Conservation (phyloP, 805 yeast genomes). For the Lachancea sp. region DNA sequence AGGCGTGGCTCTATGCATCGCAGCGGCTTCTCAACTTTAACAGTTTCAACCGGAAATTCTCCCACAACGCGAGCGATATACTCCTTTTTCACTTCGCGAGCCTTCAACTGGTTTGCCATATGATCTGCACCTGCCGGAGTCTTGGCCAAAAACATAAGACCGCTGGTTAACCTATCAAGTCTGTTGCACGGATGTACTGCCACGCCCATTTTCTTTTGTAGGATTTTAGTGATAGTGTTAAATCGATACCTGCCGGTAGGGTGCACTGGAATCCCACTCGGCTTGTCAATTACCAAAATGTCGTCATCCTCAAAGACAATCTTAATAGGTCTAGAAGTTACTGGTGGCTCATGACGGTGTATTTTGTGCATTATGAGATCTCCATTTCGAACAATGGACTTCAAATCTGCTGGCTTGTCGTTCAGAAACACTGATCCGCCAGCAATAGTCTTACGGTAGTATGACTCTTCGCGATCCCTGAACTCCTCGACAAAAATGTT, state of each 20-base stretch:
- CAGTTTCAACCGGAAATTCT: conserved; percentile 60
- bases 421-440: conserved; percentile 74
- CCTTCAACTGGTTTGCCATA: conserved; percentile 64
- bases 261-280: conserved; percentile 92
- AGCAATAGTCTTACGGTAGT: conserved; percentile 50
- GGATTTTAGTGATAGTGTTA: conserved; percentile 67
- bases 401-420: conserved; percentile 53
- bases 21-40: conserved; percentile 61
- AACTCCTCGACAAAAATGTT: conserved; percentile 84
- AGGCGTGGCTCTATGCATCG: conserved; percentile 66
- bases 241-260: conserved; percentile 84
- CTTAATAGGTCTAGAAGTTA: conserved; percentile 48
- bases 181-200: conserved; percentile 83
- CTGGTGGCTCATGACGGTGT: conserved; percentile 90
- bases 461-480: conserved; percentile 63
- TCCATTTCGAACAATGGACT: conserved; percentile 69
- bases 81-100: conserved; percentile 69
- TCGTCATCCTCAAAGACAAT: conserved; percentile 71
- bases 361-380: conserved; percentile 71
- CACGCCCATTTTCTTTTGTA: conserved; percentile 62
- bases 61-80: conserved; percentile 88
- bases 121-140: conserved; percentile 71
- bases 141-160: conserved; percentile 86
- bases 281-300: conserved; percentile 81
- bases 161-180: conserved; percentile 85